Evolutionary conservation across 257 asterid species (phyloP).

Genomic region (Paulownia fortunei): DNA sequence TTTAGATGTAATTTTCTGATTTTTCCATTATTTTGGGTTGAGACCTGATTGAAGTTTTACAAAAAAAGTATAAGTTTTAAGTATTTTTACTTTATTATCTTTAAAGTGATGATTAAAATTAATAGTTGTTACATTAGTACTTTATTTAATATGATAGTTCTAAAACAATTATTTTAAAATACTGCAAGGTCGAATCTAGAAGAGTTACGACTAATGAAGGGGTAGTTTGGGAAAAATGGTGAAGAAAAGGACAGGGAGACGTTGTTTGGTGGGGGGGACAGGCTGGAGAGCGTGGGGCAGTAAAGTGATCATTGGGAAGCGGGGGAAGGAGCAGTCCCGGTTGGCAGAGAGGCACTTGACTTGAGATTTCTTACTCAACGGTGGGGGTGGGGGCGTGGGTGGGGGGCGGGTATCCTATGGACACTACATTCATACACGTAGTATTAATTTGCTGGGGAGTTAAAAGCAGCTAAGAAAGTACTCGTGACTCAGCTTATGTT

Average conservation of each 20-base stretch:
- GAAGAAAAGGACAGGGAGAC: background rate
- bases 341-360: background rate
- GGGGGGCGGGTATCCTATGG: background rate
- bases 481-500: slow-evolving; percentile 28
- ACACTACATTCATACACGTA: background rate
- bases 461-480: background rate
- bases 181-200: background rate
- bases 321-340: background rate
- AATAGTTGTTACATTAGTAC: background rate
- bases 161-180: background rate
- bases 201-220: background rate
- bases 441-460: background rate
- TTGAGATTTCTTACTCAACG: too few relatives aligned
- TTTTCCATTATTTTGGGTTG: too few relatives aligned
- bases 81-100: too few relatives aligned
- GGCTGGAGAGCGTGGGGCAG: slow-evolving; percentile 27
- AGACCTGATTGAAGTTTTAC: too few relatives aligned
- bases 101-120: too few relatives aligned
- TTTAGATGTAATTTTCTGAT: too few relatives aligned
- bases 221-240: slow-evolving; percentile 23
- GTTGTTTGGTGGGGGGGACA: slow-evolving; percentile 21
- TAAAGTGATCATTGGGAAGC: slow-evolving; percentile 21
- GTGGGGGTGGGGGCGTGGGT: too few relatives aligned
- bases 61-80: too few relatives aligned
- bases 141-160: too few relatives aligned